These are phyloP conservation scores for Torrubiella hemipterigena DNA, from an alignment of 2,329 filamentous ascomycete species.

Conservation along the genomic window DNA sequence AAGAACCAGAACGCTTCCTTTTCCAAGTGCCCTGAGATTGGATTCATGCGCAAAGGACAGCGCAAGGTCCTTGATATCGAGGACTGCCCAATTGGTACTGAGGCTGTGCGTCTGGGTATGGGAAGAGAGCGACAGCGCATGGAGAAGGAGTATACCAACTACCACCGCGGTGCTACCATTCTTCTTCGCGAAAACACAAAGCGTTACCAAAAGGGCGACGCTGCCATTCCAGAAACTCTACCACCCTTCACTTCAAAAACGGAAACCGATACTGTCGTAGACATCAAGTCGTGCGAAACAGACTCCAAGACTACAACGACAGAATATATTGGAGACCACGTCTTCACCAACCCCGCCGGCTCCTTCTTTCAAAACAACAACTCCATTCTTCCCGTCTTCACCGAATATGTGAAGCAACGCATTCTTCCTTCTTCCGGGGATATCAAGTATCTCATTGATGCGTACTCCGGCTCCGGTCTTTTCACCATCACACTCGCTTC, in stretches of 20 bases:
- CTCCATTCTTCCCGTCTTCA: constrained; percentile 82
- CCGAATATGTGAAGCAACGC: constrained; percentile 71
- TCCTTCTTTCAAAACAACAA: constrained; percentile 99
- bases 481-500: constrained; percentile 90
- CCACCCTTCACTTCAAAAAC: constrained; percentile 27
- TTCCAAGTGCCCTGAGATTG: constrained; percentile 62
- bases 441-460: constrained; percentile 87
- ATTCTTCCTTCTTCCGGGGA: constrained; percentile 44
- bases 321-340: constrained; percentile 76
- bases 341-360: constrained; percentile 84
- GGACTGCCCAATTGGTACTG: constrained; percentile 90
- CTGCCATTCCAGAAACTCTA: constrained; percentile 12
- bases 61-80: constrained; percentile 83
- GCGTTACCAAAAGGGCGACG: constrained; percentile 43
- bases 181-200: constrained; percentile 77
- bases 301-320: constrained; percentile 71
- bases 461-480: constrained; percentile 92
- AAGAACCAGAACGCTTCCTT: constrained; percentile 38
- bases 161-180: constrained; percentile 74
- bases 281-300: constrained; percentile 82
- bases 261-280: constrained; percentile 46
- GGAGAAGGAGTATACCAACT: constrained; percentile 54
- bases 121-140: constrained; percentile 68
- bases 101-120: constrained; percentile 70
- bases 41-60: constrained; percentile 81